Percentiles rank a stretch among this genome's conserved stretches.
phyloP scores from a whole-genome alignment of 2,329 filamentous ascomycete species.

The Alternaria panax region DNA sequence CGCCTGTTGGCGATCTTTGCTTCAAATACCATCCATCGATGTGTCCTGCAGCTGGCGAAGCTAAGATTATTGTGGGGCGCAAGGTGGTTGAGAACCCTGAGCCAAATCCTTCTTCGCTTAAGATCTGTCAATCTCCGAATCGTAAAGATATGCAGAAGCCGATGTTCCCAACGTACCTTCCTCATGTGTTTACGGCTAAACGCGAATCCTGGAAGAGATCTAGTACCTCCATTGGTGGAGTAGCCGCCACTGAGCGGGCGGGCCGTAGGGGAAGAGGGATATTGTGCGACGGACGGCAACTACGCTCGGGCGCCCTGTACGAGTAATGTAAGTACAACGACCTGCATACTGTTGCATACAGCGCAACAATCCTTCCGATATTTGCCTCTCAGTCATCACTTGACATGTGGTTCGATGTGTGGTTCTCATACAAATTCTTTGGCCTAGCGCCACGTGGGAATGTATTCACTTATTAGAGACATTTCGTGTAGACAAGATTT shows the following conservation, averaged over 20 bases:
- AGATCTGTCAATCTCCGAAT: background rate
- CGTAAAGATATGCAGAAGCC: background rate
- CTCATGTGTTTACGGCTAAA: background rate
- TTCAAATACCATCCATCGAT: background rate
- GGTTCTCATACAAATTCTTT: background rate
- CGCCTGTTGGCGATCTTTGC: background rate
- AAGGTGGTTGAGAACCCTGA: background rate
- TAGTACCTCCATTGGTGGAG: background rate
- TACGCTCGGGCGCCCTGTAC: background rate
- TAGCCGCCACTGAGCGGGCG: background rate
- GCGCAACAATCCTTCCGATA: background rate
- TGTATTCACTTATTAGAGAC: background rate
- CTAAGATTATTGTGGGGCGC: background rate
- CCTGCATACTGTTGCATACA: background rate
- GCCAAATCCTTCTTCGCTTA: background rate
- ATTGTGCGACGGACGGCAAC: background rate
- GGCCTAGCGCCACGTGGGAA: background rate
- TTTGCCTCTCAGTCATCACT: background rate
- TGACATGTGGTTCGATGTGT: background rate
- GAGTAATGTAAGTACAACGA: conserved; percentile 1
- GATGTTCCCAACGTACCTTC: background rate
- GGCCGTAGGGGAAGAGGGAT: background rate
- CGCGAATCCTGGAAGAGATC: background rate
- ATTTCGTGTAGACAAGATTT: background rate
- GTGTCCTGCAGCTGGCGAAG: background rate